These are phyloP conservation scores for Suillus ampliporus DNA, from an alignment of 768 basidiomycete species.

Conservation along the genomic window DNA sequence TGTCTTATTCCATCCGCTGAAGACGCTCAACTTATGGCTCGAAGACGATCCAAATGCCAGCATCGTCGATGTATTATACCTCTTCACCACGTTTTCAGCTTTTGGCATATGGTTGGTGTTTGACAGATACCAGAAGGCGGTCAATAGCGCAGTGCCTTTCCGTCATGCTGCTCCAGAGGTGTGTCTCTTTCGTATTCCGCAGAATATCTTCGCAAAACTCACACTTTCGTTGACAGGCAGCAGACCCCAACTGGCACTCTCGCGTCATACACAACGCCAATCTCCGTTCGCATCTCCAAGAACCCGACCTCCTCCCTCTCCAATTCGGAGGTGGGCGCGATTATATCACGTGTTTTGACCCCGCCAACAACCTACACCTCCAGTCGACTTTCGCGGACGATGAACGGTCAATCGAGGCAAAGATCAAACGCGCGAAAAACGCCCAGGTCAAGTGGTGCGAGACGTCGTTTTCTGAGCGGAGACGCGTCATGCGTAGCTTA, in stretches of 20 bases:
- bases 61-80: slow-evolving; percentile 68
- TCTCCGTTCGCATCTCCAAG: slow-evolving; percentile 67
- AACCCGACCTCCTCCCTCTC: slow-evolving; percentile 58
- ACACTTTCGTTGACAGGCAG: slow-evolving; percentile 48
- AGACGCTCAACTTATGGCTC: slow-evolving; percentile 53
- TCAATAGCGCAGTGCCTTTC: slow-evolving; percentile 78
- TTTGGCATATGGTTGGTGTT: slow-evolving; percentile 83
- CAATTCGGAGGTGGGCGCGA: slow-evolving; percentile 51
- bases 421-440: slow-evolving; percentile 64
- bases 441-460: slow-evolving; percentile 79
- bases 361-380: slow-evolving; percentile 84
- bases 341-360: slow-evolving; percentile 92
- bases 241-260: slow-evolving; percentile 63
- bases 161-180: slow-evolving; percentile 63
- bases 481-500: slow-evolving; percentile 84
- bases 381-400: slow-evolving; percentile 79
- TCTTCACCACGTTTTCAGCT: slow-evolving; percentile 71
- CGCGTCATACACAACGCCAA: slow-evolving; percentile 59
- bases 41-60: slow-evolving; percentile 53
- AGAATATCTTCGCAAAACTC: slow-evolving; percentile 9
- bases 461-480: slow-evolving; percentile 78
- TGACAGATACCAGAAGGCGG: slow-evolving; percentile 72
- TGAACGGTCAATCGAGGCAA: slow-evolving; percentile 69
- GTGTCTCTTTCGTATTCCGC: slow-evolving; percentile 21
- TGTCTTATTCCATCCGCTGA: slow-evolving; percentile 54